A percentile compares a stretch with the other conserved stretches of the same genome.
phyloP scores from a whole-genome alignment of 1,284 basidiomycete species.

The Golubevia pallescens region DNA sequence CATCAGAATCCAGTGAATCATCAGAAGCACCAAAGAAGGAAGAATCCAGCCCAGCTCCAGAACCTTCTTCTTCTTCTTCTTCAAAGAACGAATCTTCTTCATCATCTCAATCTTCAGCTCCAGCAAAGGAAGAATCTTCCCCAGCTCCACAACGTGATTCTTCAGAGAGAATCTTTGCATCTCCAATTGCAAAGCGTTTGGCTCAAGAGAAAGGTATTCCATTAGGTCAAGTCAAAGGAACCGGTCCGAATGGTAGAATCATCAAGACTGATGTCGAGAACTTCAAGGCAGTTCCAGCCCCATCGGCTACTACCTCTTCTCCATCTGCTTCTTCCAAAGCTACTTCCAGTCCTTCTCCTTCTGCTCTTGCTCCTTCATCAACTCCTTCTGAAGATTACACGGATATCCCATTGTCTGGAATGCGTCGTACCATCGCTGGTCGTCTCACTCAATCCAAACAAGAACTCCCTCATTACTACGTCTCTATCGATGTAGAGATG shows the following conservation, averaged over 20 bases:
- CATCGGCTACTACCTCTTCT: constrained; percentile 21
- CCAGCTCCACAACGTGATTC: constrained; percentile 65
- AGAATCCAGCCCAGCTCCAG: constrained; percentile 29
- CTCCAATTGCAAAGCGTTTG: constrained; percentile 93
- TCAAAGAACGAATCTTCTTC: constrained; percentile 67
- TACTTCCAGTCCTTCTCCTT: constrained; percentile 67
- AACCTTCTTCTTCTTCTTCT: constrained; percentile 59
- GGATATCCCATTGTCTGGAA: constrained; percentile 90
- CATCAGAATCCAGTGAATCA: constrained; percentile 13
- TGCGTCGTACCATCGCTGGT: constrained; percentile 89
- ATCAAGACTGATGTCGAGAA: constrained; percentile 91
- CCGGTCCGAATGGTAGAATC: constrained; percentile 92
- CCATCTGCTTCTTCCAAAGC: constrained; percentile 66
- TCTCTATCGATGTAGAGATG: constrained; percentile 95
- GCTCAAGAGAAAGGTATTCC: constrained; percentile 94
- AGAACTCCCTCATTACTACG: constrained; percentile 94
- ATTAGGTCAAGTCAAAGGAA: constrained; percentile 86
- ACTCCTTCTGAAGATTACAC: constrained; percentile 73
- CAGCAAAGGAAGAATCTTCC: constrained; percentile 52
- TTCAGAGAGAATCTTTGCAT: constrained; percentile 76
- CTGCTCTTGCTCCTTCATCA: constrained; percentile 66
- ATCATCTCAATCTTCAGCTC: too few species aligned
- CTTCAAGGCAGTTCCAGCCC: constrained; percentile 67
- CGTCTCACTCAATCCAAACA: constrained; percentile 92
- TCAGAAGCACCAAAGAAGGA: constrained; percentile 27